Evolutionary conservation across 164 flowering plant species (phyloP).

Genomic region (Malania oleifera): DNA sequence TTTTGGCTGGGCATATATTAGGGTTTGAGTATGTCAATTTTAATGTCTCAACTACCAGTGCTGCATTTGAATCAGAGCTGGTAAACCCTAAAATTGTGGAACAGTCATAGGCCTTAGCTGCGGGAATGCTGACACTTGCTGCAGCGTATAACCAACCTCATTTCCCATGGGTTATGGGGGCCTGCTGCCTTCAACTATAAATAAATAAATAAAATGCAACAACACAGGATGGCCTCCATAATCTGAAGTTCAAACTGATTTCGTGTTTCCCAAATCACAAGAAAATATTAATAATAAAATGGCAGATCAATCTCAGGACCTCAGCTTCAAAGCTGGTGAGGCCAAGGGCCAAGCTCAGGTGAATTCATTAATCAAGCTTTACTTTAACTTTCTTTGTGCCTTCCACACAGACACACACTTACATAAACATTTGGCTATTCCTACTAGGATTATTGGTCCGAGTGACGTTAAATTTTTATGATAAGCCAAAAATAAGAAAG

Average conservation of each 20-base stretch:
- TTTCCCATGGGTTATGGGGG: neutral
- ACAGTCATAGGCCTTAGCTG: neutral
- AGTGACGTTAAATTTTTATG: too few relatives aligned
- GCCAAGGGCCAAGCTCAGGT: constrained; percentile 10
- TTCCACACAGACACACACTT: neutral
- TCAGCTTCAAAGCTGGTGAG: constrained; percentile 8
- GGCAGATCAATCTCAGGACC: constrained; percentile 1
- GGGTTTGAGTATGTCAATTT: too few relatives aligned
- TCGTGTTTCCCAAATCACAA: neutral
- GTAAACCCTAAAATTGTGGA: neutral
- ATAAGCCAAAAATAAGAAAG: too few relatives aligned
- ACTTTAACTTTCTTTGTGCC: too few relatives aligned
- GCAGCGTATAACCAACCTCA: neutral
- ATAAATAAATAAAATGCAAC: neutral
- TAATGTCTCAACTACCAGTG: constrained; percentile 5
- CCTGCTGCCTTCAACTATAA: neutral
- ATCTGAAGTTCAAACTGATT: too few relatives aligned
- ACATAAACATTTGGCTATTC: neutral
- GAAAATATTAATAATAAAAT: neutral
- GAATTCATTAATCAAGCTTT: neutral
- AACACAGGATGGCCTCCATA: neutral
- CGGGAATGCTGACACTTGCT: neutral
- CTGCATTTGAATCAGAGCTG: neutral
- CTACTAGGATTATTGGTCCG: too few relatives aligned
- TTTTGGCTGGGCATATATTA: too few relatives aligned